Conservation (phyloP, 192 early-diverging fungal species). For the Podila clonocystis region DNA sequence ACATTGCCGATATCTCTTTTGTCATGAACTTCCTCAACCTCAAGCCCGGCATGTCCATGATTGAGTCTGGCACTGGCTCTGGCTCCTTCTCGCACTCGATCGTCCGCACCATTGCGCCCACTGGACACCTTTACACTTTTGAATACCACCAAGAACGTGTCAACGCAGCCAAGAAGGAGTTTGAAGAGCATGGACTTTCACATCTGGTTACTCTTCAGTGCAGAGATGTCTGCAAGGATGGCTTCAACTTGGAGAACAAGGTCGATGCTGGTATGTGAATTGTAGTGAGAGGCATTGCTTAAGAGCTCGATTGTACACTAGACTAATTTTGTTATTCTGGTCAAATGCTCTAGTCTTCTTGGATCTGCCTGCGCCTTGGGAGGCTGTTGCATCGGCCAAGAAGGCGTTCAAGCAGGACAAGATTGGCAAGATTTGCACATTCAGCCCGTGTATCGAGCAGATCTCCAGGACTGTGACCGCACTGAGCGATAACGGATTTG, state of each 20-base stretch:
- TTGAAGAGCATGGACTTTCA: conserved; percentile 77
- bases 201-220: conserved; percentile 77
- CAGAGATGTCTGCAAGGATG: conserved; percentile 90
- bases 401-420: conserved; percentile 80
- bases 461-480: conserved; percentile 82
- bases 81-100: conserved; percentile 99
- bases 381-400: conserved; percentile 88
- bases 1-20: conserved; percentile 94
- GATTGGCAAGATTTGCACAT: conserved; percentile 91
- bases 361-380: conserved; percentile 97
- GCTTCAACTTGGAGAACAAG: conserved; percentile 78
- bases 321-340: not conserved
- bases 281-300: not conserved
- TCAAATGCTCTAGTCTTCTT: conserved; percentile 75
- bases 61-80: conserved; percentile 94
- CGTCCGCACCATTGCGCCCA: conserved; percentile 86
- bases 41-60: conserved; percentile 83
- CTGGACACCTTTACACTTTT: conserved; percentile 91
- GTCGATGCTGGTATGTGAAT: conserved; percentile 75
- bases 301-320: too few relatives aligned
- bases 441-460: conserved; percentile 97
- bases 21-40: conserved; percentile 85
- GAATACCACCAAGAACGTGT: conserved; percentile 92
- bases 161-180: conserved; percentile 75
- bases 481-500: conserved; percentile 85